These are phyloP conservation scores for Pestalotiopsis sp. DNA, from an alignment of 2,329 filamentous ascomycete genomes.

Conservation along the genomic window DNA sequence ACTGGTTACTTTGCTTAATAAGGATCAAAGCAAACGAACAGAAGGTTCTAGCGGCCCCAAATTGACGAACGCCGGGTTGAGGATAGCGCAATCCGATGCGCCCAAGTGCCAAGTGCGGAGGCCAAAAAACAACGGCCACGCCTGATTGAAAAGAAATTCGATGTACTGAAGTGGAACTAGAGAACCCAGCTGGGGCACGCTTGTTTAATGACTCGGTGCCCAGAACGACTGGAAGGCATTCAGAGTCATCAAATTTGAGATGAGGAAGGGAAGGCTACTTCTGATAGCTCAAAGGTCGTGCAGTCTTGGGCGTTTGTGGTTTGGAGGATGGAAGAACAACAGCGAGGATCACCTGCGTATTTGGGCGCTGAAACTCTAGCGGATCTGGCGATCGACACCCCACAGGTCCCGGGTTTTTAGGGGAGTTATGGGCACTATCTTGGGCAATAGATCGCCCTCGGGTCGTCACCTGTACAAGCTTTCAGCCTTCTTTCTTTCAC, in stretches of 20 bases:
- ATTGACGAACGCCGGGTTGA: constrained; percentile 1
- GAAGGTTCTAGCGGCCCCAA: constrained; percentile 10
- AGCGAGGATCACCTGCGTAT: background rate
- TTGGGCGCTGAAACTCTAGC: constrained; percentile 2
- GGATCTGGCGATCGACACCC: constrained; percentile 1
- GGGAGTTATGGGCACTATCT: background rate
- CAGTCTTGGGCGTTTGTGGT: background rate
- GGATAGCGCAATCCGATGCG: constrained; percentile 2
- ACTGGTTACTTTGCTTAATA: background rate
- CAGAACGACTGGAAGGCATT: background rate
- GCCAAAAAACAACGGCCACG: background rate
- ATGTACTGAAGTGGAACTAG: background rate
- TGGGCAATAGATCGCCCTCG: background rate
- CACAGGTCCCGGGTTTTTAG: background rate
- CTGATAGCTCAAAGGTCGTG: background rate
- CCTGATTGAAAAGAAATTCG: background rate
- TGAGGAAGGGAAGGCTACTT: background rate
- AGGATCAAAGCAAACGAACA: constrained; percentile 7
- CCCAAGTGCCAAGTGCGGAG: background rate
- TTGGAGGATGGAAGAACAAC: background rate
- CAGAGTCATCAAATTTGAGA: background rate
- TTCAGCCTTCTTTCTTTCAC: background rate
- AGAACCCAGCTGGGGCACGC: background rate
- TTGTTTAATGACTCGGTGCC: background rate
- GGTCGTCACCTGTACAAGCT: background rate